Evolutionary conservation across 225 moss, liverwort and hornwort species (phyloP), one percentile per base, ranked within the genome.

Genomic region (Marchantia polymorpha): DNA sequence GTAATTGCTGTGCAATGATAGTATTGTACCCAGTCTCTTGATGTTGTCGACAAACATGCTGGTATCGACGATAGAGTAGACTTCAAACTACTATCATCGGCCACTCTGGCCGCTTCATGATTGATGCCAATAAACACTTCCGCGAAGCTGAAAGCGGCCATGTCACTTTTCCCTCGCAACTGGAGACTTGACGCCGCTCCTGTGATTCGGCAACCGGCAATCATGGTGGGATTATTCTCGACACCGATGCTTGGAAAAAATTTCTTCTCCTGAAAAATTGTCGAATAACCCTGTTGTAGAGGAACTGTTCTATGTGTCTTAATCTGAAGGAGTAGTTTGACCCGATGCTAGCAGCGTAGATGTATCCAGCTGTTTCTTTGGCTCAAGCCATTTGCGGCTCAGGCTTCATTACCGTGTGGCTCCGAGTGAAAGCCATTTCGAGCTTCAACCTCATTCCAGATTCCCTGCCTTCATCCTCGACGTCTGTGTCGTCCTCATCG

Each of bases 341-440:
- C 12, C 53, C 16, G 17, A 55, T 7, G 14, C 16, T 46, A 58
- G 39, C 58, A 59, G 20, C 58, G 20, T 15, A 69, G 68, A 46
- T 69, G 15, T 26, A 64, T 73, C 26, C 27, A 55, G 30, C 20
- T 51, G 31, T 65, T 9, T 29, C 0, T 10, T 52, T 7, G 72
- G 51, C 20, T 82, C 73, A 86, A 51, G 86, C 84, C 64, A 82
- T 53, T 73, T 80, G 76, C 25, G 86, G 76, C 75, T 84, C 84
- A 25, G 80, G 47, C 76, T 86, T 82, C 70, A 61, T 22, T 14
- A 77, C 74, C 64, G 29, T 78, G 51, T 82, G 86, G 20, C 52
- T 72, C 30, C 72, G 76, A 13, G 86, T 77, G 68, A 80, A 89
- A 12, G 89, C 78, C 76, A 85, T 87, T 78, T 84, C 83, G 4